A percentile compares a stretch with the other conserved stretches of the same genome.
Conservation (phyloP, 78 protist genomes). For the Thecamonas trahens region DNA sequence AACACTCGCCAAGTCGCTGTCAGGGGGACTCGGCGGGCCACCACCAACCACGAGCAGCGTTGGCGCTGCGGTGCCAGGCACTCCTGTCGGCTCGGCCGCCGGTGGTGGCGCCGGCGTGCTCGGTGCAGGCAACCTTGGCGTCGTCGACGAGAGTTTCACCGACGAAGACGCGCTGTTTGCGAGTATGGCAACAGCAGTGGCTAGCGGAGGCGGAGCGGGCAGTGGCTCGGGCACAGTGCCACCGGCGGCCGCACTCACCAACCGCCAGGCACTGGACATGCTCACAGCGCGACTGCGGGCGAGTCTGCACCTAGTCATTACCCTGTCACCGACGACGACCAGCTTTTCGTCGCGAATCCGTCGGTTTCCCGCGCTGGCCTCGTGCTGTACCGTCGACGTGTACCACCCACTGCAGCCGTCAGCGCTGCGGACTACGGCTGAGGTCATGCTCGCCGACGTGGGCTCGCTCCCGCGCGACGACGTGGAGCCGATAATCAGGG, state of each 20-base stretch:
- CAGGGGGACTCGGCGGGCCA: too few relatives aligned
- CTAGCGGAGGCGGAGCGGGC: too few relatives aligned
- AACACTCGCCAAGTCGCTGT: too few relatives aligned
- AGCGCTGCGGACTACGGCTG: slow-evolving; percentile 74
- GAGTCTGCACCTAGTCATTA: slow-evolving; percentile 72
- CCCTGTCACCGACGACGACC: slow-evolving; percentile 75
- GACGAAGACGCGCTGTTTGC: too few relatives aligned
- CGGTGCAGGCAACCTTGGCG: too few relatives aligned
- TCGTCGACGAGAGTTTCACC: neutral
- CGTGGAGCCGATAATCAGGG: neutral
- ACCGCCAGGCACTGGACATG: neutral
- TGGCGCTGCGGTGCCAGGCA: too few relatives aligned
- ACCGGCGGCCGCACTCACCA: too few relatives aligned
- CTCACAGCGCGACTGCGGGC: slow-evolving; percentile 26
- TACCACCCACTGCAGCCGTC: slow-evolving; percentile 81
- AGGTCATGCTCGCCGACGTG: neutral
- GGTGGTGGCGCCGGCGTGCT: too few relatives aligned
- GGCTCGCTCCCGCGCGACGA: neutral
- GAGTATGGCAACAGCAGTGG: too few relatives aligned
- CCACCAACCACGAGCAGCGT: too few relatives aligned
- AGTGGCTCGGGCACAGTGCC: too few relatives aligned
- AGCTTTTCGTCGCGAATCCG: slow-evolving; percentile 65
- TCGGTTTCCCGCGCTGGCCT: slow-evolving; percentile 76
- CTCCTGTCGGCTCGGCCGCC: slow-evolving; percentile 14
- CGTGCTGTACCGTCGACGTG: slow-evolving; percentile 85